These are phyloP conservation scores for Schizonepeta tenuifolia DNA, from an alignment of 257 asterid genomes.

Conservation along the genomic window DNA sequence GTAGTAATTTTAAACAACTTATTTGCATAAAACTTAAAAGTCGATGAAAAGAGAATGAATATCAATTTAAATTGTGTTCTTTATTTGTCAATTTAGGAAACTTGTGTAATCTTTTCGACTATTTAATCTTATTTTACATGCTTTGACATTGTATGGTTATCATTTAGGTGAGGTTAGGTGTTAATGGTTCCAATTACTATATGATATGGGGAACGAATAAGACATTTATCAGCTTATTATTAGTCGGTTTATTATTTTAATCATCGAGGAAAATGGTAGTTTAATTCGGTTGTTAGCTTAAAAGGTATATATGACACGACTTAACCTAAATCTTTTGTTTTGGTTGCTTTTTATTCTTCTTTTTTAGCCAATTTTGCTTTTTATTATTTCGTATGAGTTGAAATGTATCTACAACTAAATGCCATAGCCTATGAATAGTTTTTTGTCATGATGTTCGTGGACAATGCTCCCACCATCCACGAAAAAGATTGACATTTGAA, in stretches of 20 bases:
- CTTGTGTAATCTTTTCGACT: background rate
- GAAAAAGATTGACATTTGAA: too few species aligned
- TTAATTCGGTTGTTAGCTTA: background rate
- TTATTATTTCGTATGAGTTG: background rate
- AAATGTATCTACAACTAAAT: background rate
- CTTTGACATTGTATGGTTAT: background rate
- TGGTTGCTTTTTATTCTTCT: background rate
- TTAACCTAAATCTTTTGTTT: background rate
- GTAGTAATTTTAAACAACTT: too few species aligned
- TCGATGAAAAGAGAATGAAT: background rate
- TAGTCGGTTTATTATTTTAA: background rate
- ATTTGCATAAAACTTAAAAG: background rate
- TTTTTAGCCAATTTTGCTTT: background rate
- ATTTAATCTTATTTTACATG: background rate
- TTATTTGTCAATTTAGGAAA: background rate
- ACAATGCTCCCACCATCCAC: too few species aligned
- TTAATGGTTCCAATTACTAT: background rate
- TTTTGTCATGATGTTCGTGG: background rate
- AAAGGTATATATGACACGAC: background rate
- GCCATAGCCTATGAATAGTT: background rate
- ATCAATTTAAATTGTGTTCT: too few species aligned
- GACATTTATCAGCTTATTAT: background rate
- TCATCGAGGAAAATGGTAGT: background rate
- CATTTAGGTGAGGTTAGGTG: conserved; percentile 20
- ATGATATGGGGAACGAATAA: background rate